Evolutionary conservation across 1,284 basidiomycete genomes (phyloP).

Genomic region (Tilletia indica): DNA sequence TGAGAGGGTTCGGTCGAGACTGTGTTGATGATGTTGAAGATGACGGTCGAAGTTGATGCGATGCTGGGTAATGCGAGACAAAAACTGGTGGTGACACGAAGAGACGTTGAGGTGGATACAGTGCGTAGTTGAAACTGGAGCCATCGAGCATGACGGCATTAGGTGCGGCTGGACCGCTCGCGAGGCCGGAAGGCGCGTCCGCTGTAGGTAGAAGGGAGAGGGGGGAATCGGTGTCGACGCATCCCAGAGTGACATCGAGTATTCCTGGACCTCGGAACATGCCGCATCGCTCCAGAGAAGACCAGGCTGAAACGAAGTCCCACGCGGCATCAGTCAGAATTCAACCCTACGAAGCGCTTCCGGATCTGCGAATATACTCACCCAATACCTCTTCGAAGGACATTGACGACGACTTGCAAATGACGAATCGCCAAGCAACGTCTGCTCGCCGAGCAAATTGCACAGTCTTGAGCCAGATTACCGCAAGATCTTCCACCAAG

Average conservation of each 20-base stretch:
- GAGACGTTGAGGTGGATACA: conserved; percentile 15
- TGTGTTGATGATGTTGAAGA: neutral
- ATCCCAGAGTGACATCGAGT: conserved; percentile 17
- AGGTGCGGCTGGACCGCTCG: neutral
- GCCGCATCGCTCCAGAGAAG: conserved; percentile 13
- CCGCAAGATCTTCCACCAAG: conserved; percentile 27
- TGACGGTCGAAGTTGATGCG: neutral
- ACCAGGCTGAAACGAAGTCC: conserved; percentile 6
- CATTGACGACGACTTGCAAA: conserved; percentile 28
- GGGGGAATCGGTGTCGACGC: conserved; percentile 17
- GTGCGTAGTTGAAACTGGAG: conserved; percentile 11
- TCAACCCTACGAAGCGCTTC: neutral
- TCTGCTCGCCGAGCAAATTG: conserved; percentile 31
- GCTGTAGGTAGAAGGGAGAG: conserved; percentile 6
- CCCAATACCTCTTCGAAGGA: conserved; percentile 23
- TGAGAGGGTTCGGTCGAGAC: neutral
- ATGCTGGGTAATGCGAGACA: neutral
- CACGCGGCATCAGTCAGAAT: no score
- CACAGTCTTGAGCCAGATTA: conserved; percentile 33
- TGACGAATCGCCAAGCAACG: conserved; percentile 32
- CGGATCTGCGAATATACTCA: neutral
- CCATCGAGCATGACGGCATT: conserved; percentile 17
- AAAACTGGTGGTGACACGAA: neutral
- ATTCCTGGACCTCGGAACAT: conserved; percentile 14
- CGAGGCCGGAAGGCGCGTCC: conserved; percentile 1